phyloP scores from a whole-genome alignment of 2,329 filamentous ascomycete species.

The Pestalotiopsis sp. region DNA sequence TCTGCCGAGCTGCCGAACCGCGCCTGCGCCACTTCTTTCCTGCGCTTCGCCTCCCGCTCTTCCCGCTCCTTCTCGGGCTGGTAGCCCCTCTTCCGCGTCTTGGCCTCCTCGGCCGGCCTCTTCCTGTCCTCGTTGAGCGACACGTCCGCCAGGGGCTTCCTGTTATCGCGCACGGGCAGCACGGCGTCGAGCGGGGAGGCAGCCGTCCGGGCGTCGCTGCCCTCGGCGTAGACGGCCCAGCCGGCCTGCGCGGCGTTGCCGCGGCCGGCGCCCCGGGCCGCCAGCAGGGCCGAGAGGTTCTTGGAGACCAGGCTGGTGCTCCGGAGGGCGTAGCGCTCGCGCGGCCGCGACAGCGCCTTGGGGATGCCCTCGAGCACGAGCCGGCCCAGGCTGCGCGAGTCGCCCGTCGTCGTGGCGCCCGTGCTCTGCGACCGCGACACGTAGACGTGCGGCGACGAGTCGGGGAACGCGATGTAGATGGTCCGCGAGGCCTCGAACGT shows the following conservation, averaged over 20 bases:
- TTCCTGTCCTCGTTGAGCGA: conserved; percentile 23
- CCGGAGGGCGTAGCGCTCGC: conserved; percentile 70
- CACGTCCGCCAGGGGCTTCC: conserved; percentile 44
- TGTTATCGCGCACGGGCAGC: conserved; percentile 36
- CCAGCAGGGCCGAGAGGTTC: conserved; percentile 70
- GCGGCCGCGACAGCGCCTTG: conserved; percentile 76
- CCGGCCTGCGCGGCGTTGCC: conserved; percentile 74
- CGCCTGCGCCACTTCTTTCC: conserved; percentile 62
- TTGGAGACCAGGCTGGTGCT: conserved; percentile 70
- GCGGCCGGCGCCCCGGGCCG: conserved; percentile 68
- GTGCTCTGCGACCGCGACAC: conserved; percentile 54
- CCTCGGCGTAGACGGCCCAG: conserved; percentile 78
- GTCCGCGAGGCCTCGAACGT: conserved; percentile 68
- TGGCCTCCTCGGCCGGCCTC: conserved; percentile 16
- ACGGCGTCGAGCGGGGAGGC: conserved; percentile 58
- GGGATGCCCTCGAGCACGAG: conserved; percentile 79
- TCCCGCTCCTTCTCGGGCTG: conserved; percentile 30
- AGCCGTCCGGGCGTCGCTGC: conserved; percentile 41
- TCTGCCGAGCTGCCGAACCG: conserved; percentile 69
- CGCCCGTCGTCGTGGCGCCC: conserved; percentile 43
- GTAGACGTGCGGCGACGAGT: conserved; percentile 77
- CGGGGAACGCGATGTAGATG: conserved; percentile 81
- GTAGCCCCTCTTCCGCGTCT: conserved; percentile 25
- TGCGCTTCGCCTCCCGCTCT: conserved; percentile 53
- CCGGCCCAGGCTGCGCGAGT: conserved; percentile 66